phyloP scores from a whole-genome alignment of 225 moss, liverwort and hornwort species.

The Antitrichia curtipendula region DNA sequence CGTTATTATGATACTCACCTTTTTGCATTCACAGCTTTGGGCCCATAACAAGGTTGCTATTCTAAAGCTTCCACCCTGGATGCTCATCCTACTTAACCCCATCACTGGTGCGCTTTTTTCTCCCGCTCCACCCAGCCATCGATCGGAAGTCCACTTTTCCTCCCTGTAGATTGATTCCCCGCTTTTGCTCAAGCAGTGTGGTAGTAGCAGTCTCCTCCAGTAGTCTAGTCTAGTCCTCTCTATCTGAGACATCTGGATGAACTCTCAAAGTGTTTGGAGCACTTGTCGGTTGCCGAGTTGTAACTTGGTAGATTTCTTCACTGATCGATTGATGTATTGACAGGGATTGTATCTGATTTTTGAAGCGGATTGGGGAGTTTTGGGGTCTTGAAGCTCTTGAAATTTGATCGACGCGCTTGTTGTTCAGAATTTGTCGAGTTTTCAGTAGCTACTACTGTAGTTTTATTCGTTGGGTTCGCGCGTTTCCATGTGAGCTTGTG shows the following conservation, averaged over 20 bases:
- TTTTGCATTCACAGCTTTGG: background rate
- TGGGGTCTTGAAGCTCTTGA: background rate
- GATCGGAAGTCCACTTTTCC: background rate
- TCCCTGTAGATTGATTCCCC: background rate
- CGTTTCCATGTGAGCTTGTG: background rate
- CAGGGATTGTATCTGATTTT: background rate
- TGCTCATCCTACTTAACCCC: conserved; percentile 1
- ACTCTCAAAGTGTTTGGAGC: background rate
- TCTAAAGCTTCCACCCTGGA: background rate
- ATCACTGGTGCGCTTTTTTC: background rate
- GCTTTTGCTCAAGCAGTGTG: background rate
- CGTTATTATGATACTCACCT: background rate
- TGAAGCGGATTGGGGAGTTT: background rate
- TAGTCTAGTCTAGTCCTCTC: background rate
- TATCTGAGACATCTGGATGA: background rate
- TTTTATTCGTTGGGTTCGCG: background rate
- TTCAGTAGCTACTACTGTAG: background rate
- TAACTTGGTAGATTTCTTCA: background rate
- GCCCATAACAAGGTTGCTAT: background rate
- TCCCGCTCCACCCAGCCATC: background rate
- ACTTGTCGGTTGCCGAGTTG: background rate
- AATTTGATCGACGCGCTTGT: background rate
- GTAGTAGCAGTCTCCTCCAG: background rate
- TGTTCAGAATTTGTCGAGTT: background rate
- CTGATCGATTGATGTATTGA: background rate